A percentile compares a stretch with the other conserved stretches of the same genome.
Evolutionary conservation across 257 asterid species (phyloP).

Genomic region (Solanum sejunctum): DNA sequence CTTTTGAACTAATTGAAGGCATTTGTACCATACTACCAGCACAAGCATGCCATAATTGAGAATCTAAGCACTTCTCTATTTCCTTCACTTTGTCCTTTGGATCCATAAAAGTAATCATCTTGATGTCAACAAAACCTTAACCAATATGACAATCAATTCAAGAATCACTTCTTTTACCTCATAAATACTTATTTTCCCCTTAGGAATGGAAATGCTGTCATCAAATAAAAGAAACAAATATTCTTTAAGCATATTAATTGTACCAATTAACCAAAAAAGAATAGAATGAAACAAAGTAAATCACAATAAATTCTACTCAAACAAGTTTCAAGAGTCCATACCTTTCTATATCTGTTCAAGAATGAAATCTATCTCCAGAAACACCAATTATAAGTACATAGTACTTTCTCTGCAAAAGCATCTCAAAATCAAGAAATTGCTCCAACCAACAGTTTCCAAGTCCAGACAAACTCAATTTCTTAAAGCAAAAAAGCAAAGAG

Average conservation of each 20-base stretch:
- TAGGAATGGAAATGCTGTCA: conserved; percentile 18
- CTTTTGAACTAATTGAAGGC: conserved; percentile 52
- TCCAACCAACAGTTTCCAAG: not conserved
- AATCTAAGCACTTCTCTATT: conserved; percentile 55
- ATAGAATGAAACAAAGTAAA: not conserved
- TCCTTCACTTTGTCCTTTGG: conserved; percentile 43
- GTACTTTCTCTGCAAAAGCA: not conserved
- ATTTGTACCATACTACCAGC: conserved; percentile 95
- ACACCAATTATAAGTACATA: conserved; percentile 1
- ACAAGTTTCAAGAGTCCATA: conserved; percentile 5
- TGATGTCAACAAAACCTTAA: not conserved
- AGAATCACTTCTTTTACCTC: conserved; percentile 1
- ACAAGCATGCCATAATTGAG: conserved; percentile 98
- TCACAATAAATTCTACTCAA: not conserved
- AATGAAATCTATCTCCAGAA: conserved; percentile 20
- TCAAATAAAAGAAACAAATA: not conserved
- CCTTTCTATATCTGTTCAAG: conserved; percentile 18
- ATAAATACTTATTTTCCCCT: conserved; percentile 7
- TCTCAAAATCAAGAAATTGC: not conserved
- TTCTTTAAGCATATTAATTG: not conserved
- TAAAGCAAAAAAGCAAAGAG: not conserved
- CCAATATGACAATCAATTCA: not conserved
- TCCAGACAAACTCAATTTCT: not conserved
- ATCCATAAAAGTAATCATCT: conserved; percentile 60
- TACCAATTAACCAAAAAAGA: not conserved